A percentile compares a stretch with the other conserved stretches of the same genome.
Conservation (phyloP, 345 rosid genomes). For the Melaleuca alternifolia region DNA sequence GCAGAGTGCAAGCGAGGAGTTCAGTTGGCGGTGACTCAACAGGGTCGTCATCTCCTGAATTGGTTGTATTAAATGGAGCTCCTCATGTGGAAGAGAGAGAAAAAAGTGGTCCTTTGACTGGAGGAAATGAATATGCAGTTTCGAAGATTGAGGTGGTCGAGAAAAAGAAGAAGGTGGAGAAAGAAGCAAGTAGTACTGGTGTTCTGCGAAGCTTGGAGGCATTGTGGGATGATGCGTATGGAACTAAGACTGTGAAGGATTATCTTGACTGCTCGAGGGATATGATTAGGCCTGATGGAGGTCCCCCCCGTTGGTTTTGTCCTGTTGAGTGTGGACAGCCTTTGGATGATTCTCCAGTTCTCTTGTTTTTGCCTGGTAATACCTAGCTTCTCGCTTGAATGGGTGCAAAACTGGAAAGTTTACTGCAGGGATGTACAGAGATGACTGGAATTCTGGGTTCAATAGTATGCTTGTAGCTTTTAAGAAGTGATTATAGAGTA, state of each 20-base stretch:
- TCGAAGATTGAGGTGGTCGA: background rate
- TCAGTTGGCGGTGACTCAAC: slow-evolving; percentile 17
- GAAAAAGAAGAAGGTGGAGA: slow-evolving; percentile 1
- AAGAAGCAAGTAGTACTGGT: background rate
- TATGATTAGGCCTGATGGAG: slow-evolving; percentile 50
- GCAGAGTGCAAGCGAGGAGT: slow-evolving; percentile 36
- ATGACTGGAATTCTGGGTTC: background rate
- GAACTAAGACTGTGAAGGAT: slow-evolving; percentile 48
- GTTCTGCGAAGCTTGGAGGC: slow-evolving; percentile 27
- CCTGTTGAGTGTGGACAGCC: slow-evolving; percentile 69
- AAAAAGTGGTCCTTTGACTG: slow-evolving; percentile 7
- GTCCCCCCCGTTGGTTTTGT: slow-evolving; percentile 80
- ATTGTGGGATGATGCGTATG: slow-evolving; percentile 87
- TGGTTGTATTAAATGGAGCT: slow-evolving; percentile 22
- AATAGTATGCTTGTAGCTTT: background rate
- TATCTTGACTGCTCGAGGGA: slow-evolving; percentile 44
- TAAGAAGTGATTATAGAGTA: background rate
- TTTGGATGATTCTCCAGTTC: slow-evolving; percentile 50
- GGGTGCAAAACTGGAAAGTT: background rate
- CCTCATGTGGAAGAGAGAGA: slow-evolving; percentile 13
- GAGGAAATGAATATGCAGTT: slow-evolving; percentile 13
- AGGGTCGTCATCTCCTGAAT: slow-evolving; percentile 12
- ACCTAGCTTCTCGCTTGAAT: background rate
- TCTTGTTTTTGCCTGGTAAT: slow-evolving; percentile 71
- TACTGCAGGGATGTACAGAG: background rate